Percentiles rank a stretch among this genome's conserved stretches.
Conservation (phyloP, 306 rosid genomes). For the Inga laurina region DNA sequence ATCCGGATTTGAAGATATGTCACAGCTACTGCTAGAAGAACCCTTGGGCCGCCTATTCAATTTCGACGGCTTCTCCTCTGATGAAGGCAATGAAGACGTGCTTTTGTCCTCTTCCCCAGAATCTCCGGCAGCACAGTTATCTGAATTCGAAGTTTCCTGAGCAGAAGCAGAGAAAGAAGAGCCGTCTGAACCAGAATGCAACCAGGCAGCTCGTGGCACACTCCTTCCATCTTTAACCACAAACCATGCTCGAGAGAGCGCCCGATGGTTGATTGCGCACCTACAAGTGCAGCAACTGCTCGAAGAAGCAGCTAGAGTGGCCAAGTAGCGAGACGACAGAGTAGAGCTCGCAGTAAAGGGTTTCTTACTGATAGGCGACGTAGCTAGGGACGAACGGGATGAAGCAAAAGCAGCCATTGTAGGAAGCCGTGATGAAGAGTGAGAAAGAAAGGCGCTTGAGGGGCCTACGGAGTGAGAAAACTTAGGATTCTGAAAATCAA, state of each 20-base stretch:
- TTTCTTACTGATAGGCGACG: not conserved
- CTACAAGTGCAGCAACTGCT: conserved; percentile 38
- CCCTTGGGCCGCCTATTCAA: conserved; percentile 61
- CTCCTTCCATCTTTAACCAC: conserved; percentile 38
- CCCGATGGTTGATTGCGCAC: conserved; percentile 30
- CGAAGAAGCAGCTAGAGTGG: conserved; percentile 25
- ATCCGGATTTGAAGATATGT: conserved; percentile 63
- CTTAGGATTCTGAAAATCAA: not conserved
- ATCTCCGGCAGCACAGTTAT: conserved; percentile 20
- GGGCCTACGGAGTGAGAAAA: not conserved
- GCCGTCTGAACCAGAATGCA: conserved; percentile 41
- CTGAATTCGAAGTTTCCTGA: not conserved
- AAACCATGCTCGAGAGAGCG: conserved; percentile 48
- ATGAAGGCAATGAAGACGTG: not conserved
- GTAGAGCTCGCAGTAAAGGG: conserved; percentile 12
- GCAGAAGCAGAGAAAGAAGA: conserved; percentile 27
- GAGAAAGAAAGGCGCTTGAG: not conserved
- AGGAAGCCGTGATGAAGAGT: not conserved
- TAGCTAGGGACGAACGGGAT: conserved; percentile 4
- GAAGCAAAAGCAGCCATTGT: not conserved
- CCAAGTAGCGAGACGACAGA: conserved; percentile 22
- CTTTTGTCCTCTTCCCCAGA: conserved; percentile 18
- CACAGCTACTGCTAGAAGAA: conserved; percentile 35
- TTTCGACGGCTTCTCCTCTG: conserved; percentile 30
- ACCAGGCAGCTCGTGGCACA: conserved; percentile 32